These are phyloP conservation scores for Beauveria australis DNA, from an alignment of 2,329 filamentous ascomycete genomes.

Conservation along the genomic window DNA sequence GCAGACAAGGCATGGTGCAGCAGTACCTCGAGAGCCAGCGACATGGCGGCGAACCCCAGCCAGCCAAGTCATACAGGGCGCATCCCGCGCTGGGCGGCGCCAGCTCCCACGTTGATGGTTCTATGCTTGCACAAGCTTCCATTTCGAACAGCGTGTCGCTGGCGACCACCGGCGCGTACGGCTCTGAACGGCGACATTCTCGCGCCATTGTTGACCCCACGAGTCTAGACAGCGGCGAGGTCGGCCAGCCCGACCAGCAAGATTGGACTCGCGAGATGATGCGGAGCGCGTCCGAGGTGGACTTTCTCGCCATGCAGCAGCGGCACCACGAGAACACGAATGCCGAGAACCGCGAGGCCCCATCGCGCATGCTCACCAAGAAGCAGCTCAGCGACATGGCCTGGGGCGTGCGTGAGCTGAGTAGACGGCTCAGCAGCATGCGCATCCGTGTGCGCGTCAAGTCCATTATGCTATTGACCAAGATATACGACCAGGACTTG, in stretches of 20 bases:
- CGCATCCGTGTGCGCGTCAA: conserved; percentile 73
- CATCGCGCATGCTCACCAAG: conserved; percentile 76
- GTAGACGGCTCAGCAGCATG: conserved; percentile 76
- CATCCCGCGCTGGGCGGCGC: conserved; percentile 21
- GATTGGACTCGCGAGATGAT: conserved; percentile 44
- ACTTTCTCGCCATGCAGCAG: conserved; percentile 21
- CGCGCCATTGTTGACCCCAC: conserved; percentile 29
- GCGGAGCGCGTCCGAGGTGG: conserved; percentile 32
- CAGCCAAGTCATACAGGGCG: conserved; percentile 20
- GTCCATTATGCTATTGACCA: conserved; percentile 81
- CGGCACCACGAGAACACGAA: conserved; percentile 15
- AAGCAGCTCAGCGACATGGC: conserved; percentile 95
- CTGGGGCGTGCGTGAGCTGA: conserved; percentile 85
- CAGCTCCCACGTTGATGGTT: conserved; percentile 7
- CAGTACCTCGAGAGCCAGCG: conserved; percentile 54
- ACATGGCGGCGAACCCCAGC: conserved; percentile 20
- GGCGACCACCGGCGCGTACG: conserved; percentile 16
- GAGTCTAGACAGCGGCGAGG: conserved; percentile 32
- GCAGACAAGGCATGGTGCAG: conserved; percentile 56
- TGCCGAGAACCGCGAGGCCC: conserved; percentile 17
- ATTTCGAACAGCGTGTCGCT: conserved; percentile 14
- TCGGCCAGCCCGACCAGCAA: conserved; percentile 49
- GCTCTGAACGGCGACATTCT: conserved; percentile 14
- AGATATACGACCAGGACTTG: conserved; percentile 78
- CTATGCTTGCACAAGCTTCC: conserved; percentile 10